A percentile compares a stretch with the other conserved stretches of the same genome.
These are phyloP conservation scores for Stygiomarasmius scandens DNA, from an alignment of 1,284 basidiomycete genomes.

Conservation along the genomic window DNA sequence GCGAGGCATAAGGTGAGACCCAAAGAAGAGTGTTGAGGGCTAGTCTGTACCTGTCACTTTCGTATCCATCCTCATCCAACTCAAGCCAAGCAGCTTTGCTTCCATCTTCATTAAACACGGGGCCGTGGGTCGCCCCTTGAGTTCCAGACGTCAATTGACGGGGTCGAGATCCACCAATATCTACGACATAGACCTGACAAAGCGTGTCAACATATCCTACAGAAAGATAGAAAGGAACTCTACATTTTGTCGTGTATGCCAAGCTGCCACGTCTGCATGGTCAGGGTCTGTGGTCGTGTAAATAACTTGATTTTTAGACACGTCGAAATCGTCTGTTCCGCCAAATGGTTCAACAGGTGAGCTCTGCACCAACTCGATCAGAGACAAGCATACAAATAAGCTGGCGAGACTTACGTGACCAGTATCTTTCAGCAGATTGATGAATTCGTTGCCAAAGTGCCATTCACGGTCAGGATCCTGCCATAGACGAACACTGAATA, in stretches of 20 bases:
- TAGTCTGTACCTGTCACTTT: conserved; percentile 66
- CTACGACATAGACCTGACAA: conserved; percentile 75
- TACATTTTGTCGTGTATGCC: conserved; percentile 82
- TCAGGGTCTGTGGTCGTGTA: conserved; percentile 84
- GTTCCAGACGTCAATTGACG: conserved; percentile 76
- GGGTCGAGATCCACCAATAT: conserved; percentile 50
- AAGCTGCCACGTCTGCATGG: conserved; percentile 58
- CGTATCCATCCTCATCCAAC: conserved; percentile 85
- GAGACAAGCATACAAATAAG: conserved; percentile 4
- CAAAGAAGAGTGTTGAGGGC: conserved; percentile 3
- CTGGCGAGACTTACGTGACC: conserved; percentile 55
- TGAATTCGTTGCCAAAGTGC: conserved; percentile 53
- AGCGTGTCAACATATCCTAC: background rate
- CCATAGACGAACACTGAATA: conserved; percentile 67
- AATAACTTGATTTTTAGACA: conserved; percentile 70
- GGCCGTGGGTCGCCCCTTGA: conserved; percentile 79
- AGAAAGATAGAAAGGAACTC: conserved; percentile 15
- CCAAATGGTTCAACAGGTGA: conserved; percentile 85
- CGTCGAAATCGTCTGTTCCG: conserved; percentile 74
- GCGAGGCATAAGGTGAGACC: background rate
- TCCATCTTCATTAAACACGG: conserved; percentile 69
- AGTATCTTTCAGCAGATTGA: conserved; percentile 65
- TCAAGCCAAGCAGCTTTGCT: conserved; percentile 86
- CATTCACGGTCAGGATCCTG: conserved; percentile 53
- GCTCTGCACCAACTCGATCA: conserved; percentile 43